Conservation (phyloP, 495 filamentous ascomycete species). For the Margaritispora aquatica region DNA sequence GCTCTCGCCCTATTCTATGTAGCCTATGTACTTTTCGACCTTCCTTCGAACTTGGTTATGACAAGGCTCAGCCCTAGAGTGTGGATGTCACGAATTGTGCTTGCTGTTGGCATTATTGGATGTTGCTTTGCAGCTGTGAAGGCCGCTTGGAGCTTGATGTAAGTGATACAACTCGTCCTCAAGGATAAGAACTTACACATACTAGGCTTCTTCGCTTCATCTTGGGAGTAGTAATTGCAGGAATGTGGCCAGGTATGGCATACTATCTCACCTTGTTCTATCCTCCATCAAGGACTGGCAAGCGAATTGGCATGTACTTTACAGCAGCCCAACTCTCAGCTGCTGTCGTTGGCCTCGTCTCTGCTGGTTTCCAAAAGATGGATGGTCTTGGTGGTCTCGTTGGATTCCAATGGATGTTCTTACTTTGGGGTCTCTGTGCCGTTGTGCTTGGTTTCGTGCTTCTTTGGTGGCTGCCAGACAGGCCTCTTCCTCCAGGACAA, state of each 20-base stretch:
- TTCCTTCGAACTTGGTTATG: conserved; percentile 89
- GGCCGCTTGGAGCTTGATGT: not conserved
- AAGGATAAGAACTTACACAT: conserved; percentile 47
- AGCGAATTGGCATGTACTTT: conserved; percentile 84
- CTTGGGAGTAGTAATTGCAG: conserved; percentile 81
- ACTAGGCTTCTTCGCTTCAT: conserved; percentile 65
- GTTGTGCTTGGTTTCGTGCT: conserved; percentile 62
- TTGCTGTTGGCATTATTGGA: conserved; percentile 80
- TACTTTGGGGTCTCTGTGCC: conserved; percentile 74
- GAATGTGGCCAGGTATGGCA: conserved; percentile 94
- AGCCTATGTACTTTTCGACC: conserved; percentile 81
- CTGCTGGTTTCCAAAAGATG: conserved; percentile 88
- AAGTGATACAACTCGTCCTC: conserved; percentile 66
- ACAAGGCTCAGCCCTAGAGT: conserved; percentile 74
- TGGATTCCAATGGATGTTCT: conserved; percentile 94
- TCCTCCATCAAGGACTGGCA: conserved; percentile 77
- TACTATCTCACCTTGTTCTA: conserved; percentile 93
- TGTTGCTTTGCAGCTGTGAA: conserved; percentile 56
- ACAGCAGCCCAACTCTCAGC: conserved; percentile 87
- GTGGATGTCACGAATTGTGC: conserved; percentile 91
- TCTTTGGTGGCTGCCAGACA: conserved; percentile 87
- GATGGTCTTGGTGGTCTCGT: conserved; percentile 70
- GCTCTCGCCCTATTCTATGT: conserved; percentile 86
- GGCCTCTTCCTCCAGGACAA: conserved; percentile 62
- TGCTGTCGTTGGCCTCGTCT: conserved; percentile 83